Base-by-base conservation (phyloP, 495 filamentous ascomycete genomes). In the Ascodesmis nigricans region DNA sequence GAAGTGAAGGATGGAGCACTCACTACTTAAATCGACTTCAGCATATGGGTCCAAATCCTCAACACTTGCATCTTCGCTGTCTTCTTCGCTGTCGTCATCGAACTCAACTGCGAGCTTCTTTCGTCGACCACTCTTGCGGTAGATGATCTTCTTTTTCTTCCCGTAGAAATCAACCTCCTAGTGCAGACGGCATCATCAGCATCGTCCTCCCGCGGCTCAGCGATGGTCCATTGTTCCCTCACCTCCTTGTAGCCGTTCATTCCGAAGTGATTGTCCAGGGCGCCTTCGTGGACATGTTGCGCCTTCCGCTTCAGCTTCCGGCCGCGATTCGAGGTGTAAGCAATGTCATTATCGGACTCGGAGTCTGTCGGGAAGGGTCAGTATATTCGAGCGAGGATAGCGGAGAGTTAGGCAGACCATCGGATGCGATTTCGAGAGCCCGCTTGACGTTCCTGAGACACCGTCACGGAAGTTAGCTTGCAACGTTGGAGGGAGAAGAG, bases 271-370 rank as follows among this genome's bases (percentile, higher is more conserved):
- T 67, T 65, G 20, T 76, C 69, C 40, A 87, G 55, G 29, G 71
- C 69, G 25, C 79, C 79, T 49, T 78, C 67, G 36, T 72, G 74
- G 27, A 90, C 69, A 55, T 76, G 78, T 52, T 69, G 65, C 26
- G 82, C 73, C 49, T 77, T 77, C 46, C 66, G 75, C 55, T 78
- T 78, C 38, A 95, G 65, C 53, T 91, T 99, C 53, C 91, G 78
- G 29, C 78, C 81, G 47, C 84, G 78, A 55, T 92, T 95, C 5
- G 77, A 82, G 33, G 69, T 69, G 50, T 71, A 66, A 26, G 69
- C 65, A 47, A 87, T 78, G 27, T 72, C 67, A 42, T 79, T 76
- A 54, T 93, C 87, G 14, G 79, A 79, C 47, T 84, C 82, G 28
- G 78, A 78, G 31, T 76, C 82, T 91, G 49, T 20, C 40, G 38